Conservation (phyloP, 1,139 yeast species). For the Yamadazyma blattariae region DNA sequence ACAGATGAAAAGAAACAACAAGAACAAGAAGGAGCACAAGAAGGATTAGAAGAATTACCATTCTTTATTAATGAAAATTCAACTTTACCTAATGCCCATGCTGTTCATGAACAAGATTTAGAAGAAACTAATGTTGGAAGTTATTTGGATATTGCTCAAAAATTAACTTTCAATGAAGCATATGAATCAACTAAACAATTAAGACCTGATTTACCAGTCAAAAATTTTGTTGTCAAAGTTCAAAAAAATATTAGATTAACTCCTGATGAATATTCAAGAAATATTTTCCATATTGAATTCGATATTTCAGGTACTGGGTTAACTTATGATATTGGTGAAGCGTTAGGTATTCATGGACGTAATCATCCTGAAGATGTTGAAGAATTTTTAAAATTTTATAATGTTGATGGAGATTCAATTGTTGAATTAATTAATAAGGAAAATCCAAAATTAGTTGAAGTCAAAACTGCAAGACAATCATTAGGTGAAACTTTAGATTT, state of each 20-base stretch:
- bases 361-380: slow-evolving; percentile 66
- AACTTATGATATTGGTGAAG: slow-evolving; percentile 93
- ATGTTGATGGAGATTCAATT: slow-evolving; percentile 63
- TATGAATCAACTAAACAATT: slow-evolving; percentile 52
- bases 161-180: slow-evolving; percentile 79
- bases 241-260: slow-evolving; percentile 91
- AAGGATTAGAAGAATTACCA: slow-evolving; percentile 36
- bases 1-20: slow-evolving; percentile 19
- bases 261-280: slow-evolving; percentile 87
- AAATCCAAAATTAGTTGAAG: slow-evolving; percentile 54
- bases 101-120: slow-evolving; percentile 32
- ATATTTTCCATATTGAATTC: slow-evolving; percentile 95
- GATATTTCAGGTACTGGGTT: slow-evolving; percentile 89
- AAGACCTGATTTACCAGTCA: slow-evolving; percentile 88
- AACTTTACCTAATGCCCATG: slow-evolving; percentile 56
- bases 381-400: slow-evolving; percentile 68
- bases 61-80: slow-evolving; percentile 59
- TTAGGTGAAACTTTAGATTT: slow-evolving; percentile 79
- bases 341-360: slow-evolving; percentile 92
- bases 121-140: slow-evolving; percentile 38
- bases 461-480: slow-evolving; percentile 79
- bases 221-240: slow-evolving; percentile 84
- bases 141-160: slow-evolving; percentile 61
- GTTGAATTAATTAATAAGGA: slow-evolving; percentile 75
- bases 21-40: slow-evolving; percentile 24